A percentile compares a stretch with the other conserved stretches of the same genome.
Evolutionary conservation across 495 filamentous ascomycete genomes (phyloP).

Genomic region (Penicillium riverlandense): DNA sequence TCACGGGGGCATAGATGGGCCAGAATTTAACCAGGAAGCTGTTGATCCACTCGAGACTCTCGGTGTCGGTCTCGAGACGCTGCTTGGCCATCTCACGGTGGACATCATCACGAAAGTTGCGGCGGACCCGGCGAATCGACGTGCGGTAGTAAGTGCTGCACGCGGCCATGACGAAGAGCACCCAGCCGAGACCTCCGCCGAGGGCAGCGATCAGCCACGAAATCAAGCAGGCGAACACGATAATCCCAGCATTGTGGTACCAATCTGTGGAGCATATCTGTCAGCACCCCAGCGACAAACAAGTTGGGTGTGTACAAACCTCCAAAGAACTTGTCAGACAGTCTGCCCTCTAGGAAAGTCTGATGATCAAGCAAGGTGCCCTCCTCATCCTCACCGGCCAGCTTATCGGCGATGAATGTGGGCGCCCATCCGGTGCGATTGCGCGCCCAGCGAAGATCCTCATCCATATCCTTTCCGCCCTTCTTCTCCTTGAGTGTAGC

Average conservation of each 20-base stretch:
- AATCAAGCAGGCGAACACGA: constrained; percentile 82
- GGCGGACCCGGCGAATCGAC: constrained; percentile 83
- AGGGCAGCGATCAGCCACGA: constrained; percentile 87
- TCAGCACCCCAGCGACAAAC: too few species aligned
- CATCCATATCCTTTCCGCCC: constrained; percentile 40
- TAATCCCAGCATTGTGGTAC: constrained; percentile 93
- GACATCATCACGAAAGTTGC: constrained; percentile 94
- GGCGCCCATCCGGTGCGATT: constrained; percentile 83
- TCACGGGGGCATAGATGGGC: constrained; percentile 94
- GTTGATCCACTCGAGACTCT: constrained; percentile 98
- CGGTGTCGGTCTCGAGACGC: constrained; percentile 82
- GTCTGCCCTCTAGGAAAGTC: constrained; percentile 73
- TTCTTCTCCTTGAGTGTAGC: constrained; percentile 38
- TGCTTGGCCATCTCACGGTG: constrained; percentile 86
- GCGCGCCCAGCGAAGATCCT: constrained; percentile 60
- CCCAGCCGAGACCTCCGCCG: constrained; percentile 87
- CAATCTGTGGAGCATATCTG: constrained; percentile 48
- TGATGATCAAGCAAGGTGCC: constrained; percentile 77
- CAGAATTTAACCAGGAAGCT: constrained; percentile 98
- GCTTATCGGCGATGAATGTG: constrained; percentile 56
- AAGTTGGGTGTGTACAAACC: too few species aligned
- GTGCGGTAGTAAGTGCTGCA: constrained; percentile 97
- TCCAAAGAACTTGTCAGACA: constrained; percentile 89
- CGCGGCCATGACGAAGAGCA: constrained; percentile 83
- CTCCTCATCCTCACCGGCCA: constrained; percentile 42